phyloP scores from a whole-genome alignment of 331 rosid genomes.

The Stylosanthes scabra region DNA sequence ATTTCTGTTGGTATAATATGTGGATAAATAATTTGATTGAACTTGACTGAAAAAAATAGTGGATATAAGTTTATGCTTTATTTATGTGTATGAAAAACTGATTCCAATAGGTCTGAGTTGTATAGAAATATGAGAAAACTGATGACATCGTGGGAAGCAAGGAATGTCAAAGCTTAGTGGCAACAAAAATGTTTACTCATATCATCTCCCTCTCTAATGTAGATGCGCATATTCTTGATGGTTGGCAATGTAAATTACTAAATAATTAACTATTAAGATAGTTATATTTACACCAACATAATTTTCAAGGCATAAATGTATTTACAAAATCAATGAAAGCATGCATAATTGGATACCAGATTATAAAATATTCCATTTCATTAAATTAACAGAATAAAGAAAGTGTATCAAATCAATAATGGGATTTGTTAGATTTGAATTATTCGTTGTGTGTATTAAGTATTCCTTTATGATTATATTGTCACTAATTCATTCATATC shows the following conservation, averaged over 20 bases:
- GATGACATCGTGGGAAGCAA: constrained; percentile 45
- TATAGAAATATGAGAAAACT: background rate
- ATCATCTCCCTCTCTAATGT: background rate
- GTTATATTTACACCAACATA: background rate
- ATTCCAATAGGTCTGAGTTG: constrained; percentile 13
- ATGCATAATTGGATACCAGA: too few relatives aligned
- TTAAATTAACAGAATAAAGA: background rate
- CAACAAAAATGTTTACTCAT: background rate
- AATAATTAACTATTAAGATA: too few relatives aligned
- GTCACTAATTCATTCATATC: background rate
- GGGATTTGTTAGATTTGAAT: background rate
- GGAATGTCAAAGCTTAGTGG: constrained; percentile 40
- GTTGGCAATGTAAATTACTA: background rate
- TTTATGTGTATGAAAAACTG: background rate
- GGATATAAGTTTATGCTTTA: too few relatives aligned
- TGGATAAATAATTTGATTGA: too few relatives aligned
- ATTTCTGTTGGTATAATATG: too few relatives aligned
- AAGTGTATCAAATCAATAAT: background rate
- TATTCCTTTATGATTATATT: too few relatives aligned
- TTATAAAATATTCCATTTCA: background rate
- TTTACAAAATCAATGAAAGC: background rate
- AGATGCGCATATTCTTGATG: background rate
- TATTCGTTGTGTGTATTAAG: too few relatives aligned
- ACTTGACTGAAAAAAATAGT: too few relatives aligned
- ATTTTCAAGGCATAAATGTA: background rate